These are phyloP conservation scores for Kluyveromyces marxianus DNA, from an alignment of 1,139 yeast species.

Conservation along the genomic window DNA sequence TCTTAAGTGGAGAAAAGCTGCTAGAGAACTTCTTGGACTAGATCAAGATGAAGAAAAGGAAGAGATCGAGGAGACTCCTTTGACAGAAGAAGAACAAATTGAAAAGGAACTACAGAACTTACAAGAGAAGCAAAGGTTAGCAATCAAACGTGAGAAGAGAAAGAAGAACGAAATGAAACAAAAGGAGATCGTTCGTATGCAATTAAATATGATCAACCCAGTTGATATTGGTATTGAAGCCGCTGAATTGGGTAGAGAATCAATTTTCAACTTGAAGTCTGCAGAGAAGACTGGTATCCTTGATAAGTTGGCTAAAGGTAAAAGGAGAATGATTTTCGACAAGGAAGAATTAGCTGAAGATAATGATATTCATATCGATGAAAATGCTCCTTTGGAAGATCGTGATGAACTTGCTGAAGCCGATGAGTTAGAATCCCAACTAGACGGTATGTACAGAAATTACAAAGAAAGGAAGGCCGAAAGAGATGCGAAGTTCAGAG, in stretches of 20 bases:
- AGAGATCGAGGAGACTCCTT: conserved; percentile 51
- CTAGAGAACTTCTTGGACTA: conserved; percentile 69
- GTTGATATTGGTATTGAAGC: conserved; percentile 92
- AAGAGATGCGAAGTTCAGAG: conserved; percentile 69
- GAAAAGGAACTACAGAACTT: conserved; percentile 75
- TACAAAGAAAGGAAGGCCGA: conserved; percentile 72
- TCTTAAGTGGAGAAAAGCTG: conserved; percentile 81
- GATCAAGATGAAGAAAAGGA: conserved; percentile 46
- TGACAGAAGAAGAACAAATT: conserved; percentile 85
- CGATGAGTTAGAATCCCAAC: conserved; percentile 72
- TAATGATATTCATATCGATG: conserved; percentile 43
- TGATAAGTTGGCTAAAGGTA: conserved; percentile 69
- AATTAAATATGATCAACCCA: conserved; percentile 93
- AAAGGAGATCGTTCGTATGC: conserved; percentile 84
- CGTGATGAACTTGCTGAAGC: conserved; percentile 40
- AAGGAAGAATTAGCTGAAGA: conserved; percentile 48
- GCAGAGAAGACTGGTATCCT: conserved; percentile 85
- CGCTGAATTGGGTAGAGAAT: conserved; percentile 70
- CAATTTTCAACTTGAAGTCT: conserved; percentile 69
- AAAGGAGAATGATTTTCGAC: conserved; percentile 64
- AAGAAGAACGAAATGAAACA: conserved; percentile 76
- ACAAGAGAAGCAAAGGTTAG: conserved; percentile 62
- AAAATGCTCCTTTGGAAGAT: conserved; percentile 34
- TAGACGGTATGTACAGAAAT: conserved; percentile 71
- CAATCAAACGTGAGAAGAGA: conserved; percentile 72